A percentile compares a stretch with the other conserved stretches of the same genome.
Evolutionary conservation across 2,329 filamentous ascomycete genomes (phyloP).

Genomic region (Fusarium brachygibbosum): DNA sequence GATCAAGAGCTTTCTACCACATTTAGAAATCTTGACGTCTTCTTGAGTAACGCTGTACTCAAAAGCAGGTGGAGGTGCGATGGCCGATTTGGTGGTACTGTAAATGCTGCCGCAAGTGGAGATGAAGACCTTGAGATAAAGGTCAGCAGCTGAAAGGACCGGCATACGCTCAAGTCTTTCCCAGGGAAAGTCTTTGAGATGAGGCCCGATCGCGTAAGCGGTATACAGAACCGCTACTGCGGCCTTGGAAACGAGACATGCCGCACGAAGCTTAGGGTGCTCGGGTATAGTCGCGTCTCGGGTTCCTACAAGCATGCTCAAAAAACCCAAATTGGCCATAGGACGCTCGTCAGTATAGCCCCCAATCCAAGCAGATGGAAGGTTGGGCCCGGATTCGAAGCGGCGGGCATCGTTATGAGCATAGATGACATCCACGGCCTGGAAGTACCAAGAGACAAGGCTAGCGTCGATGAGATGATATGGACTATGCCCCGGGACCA

Average conservation of each 20-base stretch:
- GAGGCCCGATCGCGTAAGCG: slow-evolving; percentile 37
- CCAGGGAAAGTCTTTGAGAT: slow-evolving; percentile 24
- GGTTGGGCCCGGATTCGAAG: background rate
- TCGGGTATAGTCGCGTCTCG: slow-evolving; percentile 27
- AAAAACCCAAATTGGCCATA: slow-evolving; percentile 44
- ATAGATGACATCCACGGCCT: background rate
- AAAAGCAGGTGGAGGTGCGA: background rate
- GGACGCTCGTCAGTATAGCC: slow-evolving; percentile 1
- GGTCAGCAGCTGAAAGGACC: background rate
- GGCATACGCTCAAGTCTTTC: background rate
- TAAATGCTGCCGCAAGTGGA: slow-evolving; percentile 2
- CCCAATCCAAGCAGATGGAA: background rate
- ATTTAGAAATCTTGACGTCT: slow-evolving; percentile 36
- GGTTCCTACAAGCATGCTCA: slow-evolving; percentile 44
- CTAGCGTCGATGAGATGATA: slow-evolving; percentile 6
- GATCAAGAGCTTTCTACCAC: slow-evolving; percentile 37
- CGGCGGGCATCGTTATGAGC: slow-evolving; percentile 1
- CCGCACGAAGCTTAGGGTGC: slow-evolving; percentile 34
- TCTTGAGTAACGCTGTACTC: slow-evolving; percentile 43
- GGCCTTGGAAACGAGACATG: slow-evolving; percentile 35
- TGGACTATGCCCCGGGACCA: background rate
- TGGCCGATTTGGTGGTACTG: background rate
- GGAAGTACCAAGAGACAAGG: slow-evolving; percentile 19
- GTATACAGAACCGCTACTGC: slow-evolving; percentile 42
- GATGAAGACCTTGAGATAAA: slow-evolving; percentile 18